Base-by-base conservation (phyloP, 331 rosid genomes). In the Quercus lobata region DNA sequence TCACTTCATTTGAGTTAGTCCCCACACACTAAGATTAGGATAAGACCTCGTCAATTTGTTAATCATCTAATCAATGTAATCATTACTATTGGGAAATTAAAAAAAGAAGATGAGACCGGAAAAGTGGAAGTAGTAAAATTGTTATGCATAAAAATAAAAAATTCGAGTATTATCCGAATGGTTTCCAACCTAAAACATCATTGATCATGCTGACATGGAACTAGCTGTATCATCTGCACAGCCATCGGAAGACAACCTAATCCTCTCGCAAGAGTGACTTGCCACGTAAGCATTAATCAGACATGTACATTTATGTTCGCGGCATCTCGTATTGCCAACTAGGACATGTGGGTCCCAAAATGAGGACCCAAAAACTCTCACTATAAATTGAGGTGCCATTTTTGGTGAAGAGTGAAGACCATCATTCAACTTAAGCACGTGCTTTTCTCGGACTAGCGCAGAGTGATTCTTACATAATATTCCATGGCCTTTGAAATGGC, bases 141-240 rank as follows among this genome's bases (percentile, higher is more conserved):
- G 18, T 15, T 7, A 16, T 2, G 46, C 46, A 29, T 18, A 18
- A 7, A 14, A 30, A 22, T 61, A 41, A 82, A 61, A 78, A 57
- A 78, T 73, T 78, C 60, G 27, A 27, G 52, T 35, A 81, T 76
- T 32, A 71, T 55, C 81, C 70, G 52, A 44, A 78, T 57, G 0
- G 27, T 70, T 19, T 0, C 55, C 8, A 21, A 17, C 52, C 66
- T 3, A 44, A 14, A 35, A 58, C 2, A 54, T 24, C 16, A 77
- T 82, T 73, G 21, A 57, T 21, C 46, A 35, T 57, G 37, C 12
- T 74, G 84, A 80, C 79, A 58, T 77, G 84, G 82, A 57, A 12
- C 34, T 9, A 80, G 57, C 82, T 80, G 82, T 76, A 18, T 22
- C 14, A 60, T 21, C 71, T 27, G 29, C 44, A 4, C 17, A 2